Conservation (phyloP, 305 asterid genomes). For the Fraxinus xanthoxyloides region DNA sequence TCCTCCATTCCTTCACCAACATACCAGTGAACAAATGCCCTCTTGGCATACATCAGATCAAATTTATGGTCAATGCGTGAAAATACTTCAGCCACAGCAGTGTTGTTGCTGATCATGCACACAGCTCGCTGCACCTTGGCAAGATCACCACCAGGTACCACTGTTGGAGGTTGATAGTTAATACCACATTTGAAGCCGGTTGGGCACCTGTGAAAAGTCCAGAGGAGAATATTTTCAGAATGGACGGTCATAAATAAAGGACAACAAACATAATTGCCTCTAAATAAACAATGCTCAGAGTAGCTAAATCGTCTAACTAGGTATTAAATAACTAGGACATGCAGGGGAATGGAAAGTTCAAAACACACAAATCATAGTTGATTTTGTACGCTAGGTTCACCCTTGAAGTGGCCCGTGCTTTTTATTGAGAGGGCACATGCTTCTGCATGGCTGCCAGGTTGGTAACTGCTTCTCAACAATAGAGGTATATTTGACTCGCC, state of each 20-base stretch:
- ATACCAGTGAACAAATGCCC: conserved; percentile 59
- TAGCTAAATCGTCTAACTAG: background rate
- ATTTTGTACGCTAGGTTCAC: background rate
- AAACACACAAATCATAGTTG: background rate
- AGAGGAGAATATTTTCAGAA: background rate
- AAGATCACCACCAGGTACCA: conserved; percentile 53
- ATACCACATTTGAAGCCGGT: conserved; percentile 58
- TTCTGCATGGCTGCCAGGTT: background rate
- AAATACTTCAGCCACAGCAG: conserved; percentile 59
- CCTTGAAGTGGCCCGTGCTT: background rate
- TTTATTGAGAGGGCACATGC: background rate
- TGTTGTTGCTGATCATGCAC: conserved; percentile 61
- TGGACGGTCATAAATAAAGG: background rate
- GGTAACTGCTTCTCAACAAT: background rate
- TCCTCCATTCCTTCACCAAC: conserved; percentile 65
- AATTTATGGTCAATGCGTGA: conserved; percentile 54
- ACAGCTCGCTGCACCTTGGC: conserved; percentile 59
- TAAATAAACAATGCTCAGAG: background rate
- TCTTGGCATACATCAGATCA: conserved; percentile 53
- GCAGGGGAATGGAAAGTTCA: background rate
- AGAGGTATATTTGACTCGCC: background rate
- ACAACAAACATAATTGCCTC: background rate
- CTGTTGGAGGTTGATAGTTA: conserved; percentile 52
- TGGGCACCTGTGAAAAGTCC: conserved; percentile 42
- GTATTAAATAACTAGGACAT: background rate